Evolutionary conservation across 2,329 filamentous ascomycete species (phyloP).

Genomic region (Gliomastix tumulicola): DNA sequence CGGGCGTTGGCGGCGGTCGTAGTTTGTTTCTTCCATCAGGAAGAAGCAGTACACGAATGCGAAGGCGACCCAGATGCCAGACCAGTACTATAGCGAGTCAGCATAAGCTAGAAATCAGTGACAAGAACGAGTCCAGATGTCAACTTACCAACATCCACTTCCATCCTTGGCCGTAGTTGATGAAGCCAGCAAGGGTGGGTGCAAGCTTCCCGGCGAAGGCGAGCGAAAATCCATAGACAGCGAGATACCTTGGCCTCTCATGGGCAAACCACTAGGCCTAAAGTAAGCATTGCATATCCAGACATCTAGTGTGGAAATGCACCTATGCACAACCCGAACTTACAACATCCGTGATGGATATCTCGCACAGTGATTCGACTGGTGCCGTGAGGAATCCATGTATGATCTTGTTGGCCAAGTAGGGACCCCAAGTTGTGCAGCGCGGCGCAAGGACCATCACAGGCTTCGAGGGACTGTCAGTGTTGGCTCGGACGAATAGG

Average conservation of each 20-base stretch:
- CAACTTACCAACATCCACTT: conserved; percentile 13
- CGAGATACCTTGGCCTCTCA: conserved; percentile 33
- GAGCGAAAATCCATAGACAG: conserved; percentile 30
- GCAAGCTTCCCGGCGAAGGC: conserved; percentile 1
- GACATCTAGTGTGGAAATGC: too few relatives aligned
- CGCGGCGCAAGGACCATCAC: background rate
- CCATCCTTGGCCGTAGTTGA: conserved; percentile 13
- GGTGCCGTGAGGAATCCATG: conserved; percentile 35
- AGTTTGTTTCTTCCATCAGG: conserved; percentile 54
- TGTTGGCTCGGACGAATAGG: background rate
- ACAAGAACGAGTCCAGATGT: background rate
- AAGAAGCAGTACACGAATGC: conserved; percentile 37
- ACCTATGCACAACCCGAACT: background rate
- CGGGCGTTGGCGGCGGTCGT: conserved; percentile 23
- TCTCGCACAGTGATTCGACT: conserved; percentile 38
- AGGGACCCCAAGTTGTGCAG: background rate
- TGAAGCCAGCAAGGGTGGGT: conserved; percentile 2
- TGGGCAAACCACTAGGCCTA: conserved; percentile 27
- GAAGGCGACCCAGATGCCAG: conserved; percentile 26
- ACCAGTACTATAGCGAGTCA: conserved; percentile 19
- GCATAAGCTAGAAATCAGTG: background rate
- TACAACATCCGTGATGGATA: conserved; percentile 33
- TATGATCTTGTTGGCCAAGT: conserved; percentile 32
- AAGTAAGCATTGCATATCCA: background rate
- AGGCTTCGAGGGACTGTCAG: background rate